phyloP scores from a whole-genome alignment of 2,329 filamentous ascomycete genomes.

The Alternaria sp. region DNA sequence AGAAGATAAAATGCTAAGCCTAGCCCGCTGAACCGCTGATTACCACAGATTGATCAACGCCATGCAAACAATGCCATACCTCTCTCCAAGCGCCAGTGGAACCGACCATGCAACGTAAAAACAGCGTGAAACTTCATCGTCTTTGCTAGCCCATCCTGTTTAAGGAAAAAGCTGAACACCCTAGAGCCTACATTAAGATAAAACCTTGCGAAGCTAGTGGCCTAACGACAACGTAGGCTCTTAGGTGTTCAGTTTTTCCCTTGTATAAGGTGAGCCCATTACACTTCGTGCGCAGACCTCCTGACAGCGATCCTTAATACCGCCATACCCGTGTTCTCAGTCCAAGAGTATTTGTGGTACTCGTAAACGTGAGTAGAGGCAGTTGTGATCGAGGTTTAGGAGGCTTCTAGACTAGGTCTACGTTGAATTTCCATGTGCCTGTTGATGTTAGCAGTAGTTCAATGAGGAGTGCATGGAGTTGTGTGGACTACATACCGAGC shows the following conservation, averaged over 20 bases:
- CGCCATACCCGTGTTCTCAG: background rate
- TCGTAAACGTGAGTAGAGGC: background rate
- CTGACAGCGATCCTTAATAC: background rate
- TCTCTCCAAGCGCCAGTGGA: constrained; percentile 9
- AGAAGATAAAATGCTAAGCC: constrained; percentile 13
- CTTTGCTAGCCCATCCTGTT: background rate
- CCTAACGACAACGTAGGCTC: no score
- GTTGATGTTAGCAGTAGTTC: constrained; percentile 13
- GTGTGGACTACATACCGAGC: constrained; percentile 66
- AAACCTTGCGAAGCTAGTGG: no score
- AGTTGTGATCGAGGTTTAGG: background rate
- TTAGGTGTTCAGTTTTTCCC: no score
- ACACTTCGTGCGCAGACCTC: background rate
- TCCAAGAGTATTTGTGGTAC: background rate
- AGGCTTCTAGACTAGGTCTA: constrained; percentile 28
- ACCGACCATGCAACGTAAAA: constrained; percentile 17
- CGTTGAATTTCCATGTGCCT: constrained; percentile 44
- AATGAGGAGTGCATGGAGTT: background rate
- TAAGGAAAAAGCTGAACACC: no score
- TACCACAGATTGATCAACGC: constrained; percentile 13
- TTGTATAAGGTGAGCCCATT: no score
- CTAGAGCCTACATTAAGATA: no score
- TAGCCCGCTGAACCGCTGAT: constrained; percentile 20
- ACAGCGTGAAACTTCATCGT: background rate
- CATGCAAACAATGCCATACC: constrained; percentile 17